Evolutionary conservation across 495 filamentous ascomycete species (phyloP).

Genomic region (Penicillium canariense): DNA sequence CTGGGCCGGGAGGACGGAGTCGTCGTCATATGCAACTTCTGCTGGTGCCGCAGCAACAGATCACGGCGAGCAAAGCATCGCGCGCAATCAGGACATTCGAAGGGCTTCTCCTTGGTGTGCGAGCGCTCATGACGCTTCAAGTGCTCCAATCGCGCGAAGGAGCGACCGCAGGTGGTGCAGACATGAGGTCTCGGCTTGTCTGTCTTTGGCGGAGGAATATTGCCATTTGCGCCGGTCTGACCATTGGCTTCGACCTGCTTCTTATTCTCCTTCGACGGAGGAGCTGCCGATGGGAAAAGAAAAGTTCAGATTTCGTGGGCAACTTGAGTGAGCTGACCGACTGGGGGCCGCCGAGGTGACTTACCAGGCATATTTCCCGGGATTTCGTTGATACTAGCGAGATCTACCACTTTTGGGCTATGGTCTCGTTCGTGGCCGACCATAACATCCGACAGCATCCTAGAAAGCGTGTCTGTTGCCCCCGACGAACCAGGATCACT

Average conservation of each 20-base stretch:
- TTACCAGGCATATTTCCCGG: conserved; percentile 45
- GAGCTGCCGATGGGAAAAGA: conserved; percentile 10
- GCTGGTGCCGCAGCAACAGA: conserved; percentile 90
- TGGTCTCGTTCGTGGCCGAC: conserved; percentile 35
- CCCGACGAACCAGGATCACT: conserved; percentile 14
- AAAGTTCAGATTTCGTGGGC: conserved; percentile 22
- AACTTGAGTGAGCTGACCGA: conserved; percentile 2
- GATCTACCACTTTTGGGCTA: conserved; percentile 40
- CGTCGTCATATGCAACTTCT: conserved; percentile 97
- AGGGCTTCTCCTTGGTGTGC: conserved; percentile 99
- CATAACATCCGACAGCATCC: conserved; percentile 44
- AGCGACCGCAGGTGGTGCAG: conserved; percentile 88
- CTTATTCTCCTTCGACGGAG: conserved; percentile 30
- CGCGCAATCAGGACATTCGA: conserved; percentile 94
- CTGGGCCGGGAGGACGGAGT: conserved; percentile 85
- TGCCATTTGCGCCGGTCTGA: conserved; percentile 28
- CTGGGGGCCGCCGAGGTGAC: conserved; percentile 15
- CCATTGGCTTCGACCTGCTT: conserved; percentile 37
- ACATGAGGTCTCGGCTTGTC: conserved; percentile 97
- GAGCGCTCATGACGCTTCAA: conserved; percentile 97
- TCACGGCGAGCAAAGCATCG: conserved; percentile 95
- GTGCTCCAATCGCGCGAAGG: conserved; percentile 94
- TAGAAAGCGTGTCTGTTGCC: conserved; percentile 10
- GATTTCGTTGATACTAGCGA: conserved; percentile 48
- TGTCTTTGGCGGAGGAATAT: conserved; percentile 75